Conservation (phyloP, 306 rosid species). For the Cotoneaster glaucophyllus region DNA sequence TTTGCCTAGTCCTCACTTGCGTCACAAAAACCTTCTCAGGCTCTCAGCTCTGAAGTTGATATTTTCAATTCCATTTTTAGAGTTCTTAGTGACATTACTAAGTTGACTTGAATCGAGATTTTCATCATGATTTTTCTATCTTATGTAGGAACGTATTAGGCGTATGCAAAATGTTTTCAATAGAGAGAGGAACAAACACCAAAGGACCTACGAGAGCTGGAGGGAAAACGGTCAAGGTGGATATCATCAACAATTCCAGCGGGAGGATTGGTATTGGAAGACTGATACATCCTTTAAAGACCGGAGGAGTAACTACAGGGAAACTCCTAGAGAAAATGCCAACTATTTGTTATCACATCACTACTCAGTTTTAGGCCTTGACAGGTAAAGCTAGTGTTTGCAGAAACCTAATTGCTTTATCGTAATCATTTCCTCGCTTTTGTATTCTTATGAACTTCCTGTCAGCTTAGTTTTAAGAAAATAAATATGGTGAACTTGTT, state of each 20-base stretch:
- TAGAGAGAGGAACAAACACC: constrained; percentile 87
- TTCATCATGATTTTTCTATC: not conserved
- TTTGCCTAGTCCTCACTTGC: not conserved
- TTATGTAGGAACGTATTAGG: constrained; percentile 81
- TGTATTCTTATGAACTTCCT: not conserved
- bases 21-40: not conserved
- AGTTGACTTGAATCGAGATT: not conserved
- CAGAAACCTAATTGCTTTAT: not conserved
- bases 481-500: not conserved
- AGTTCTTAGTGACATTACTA: not conserved
- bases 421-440: not conserved
- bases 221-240: constrained; percentile 51
- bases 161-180: constrained; percentile 98
- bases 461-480: not conserved
- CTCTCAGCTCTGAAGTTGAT: not conserved
- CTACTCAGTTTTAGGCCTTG: constrained; percentile 91
- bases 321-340: constrained; percentile 53
- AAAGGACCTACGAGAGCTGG: constrained; percentile 80
- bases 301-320: constrained; percentile 49
- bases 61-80: not conserved
- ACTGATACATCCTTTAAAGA: constrained; percentile 60
- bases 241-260: constrained; percentile 68
- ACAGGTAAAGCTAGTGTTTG: constrained; percentile 50
- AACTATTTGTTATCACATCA: constrained; percentile 79
- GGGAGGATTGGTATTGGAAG: constrained; percentile 99